Evolutionary conservation across 176 grass and related monocot genomes (phyloP).

Genomic region (Aegilops longissima): DNA sequence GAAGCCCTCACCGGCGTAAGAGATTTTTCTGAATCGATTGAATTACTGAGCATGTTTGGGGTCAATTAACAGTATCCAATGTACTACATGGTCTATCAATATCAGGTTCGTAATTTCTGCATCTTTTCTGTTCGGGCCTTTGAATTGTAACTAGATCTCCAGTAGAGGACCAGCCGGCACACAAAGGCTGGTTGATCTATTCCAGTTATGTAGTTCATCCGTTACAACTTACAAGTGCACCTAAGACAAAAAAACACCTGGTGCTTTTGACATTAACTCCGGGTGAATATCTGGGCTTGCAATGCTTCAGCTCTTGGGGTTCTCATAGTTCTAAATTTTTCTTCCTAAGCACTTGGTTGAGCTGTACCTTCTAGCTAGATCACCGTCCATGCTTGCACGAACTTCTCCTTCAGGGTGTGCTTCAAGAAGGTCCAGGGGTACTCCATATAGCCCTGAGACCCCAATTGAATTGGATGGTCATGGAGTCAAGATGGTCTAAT

Average conservation of each 20-base stretch:
- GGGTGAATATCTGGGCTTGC: conserved; percentile 25
- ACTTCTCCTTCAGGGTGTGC: conserved; percentile 69
- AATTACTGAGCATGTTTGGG: too few relatives aligned
- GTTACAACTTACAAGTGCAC: conserved; percentile 33
- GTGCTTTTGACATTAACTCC: conserved; percentile 1
- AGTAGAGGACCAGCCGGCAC: too few relatives aligned
- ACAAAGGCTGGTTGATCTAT: not conserved
- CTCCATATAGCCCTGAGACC: conserved; percentile 17
- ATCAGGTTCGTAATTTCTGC: too few relatives aligned
- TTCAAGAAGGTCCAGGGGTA: conserved; percentile 43
- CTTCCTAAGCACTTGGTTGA: conserved; percentile 77
- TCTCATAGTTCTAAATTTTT: conserved; percentile 21
- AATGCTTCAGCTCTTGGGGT: too few relatives aligned
- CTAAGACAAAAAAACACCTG: conserved; percentile 37
- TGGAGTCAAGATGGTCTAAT: conserved; percentile 17
- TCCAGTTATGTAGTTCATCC: conserved; percentile 4
- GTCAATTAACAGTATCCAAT: too few relatives aligned
- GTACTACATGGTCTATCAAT: too few relatives aligned
- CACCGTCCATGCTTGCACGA: conserved; percentile 75
- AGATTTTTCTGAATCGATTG: too few relatives aligned
- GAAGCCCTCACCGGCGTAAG: too few relatives aligned
- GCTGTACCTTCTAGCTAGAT: conserved; percentile 63
- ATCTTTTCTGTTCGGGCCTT: too few relatives aligned
- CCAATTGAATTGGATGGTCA: conserved; percentile 56
- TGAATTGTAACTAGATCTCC: too few relatives aligned